phyloP scores from a whole-genome alignment of 306 rosid genomes.

The Acacia acuminata region DNA sequence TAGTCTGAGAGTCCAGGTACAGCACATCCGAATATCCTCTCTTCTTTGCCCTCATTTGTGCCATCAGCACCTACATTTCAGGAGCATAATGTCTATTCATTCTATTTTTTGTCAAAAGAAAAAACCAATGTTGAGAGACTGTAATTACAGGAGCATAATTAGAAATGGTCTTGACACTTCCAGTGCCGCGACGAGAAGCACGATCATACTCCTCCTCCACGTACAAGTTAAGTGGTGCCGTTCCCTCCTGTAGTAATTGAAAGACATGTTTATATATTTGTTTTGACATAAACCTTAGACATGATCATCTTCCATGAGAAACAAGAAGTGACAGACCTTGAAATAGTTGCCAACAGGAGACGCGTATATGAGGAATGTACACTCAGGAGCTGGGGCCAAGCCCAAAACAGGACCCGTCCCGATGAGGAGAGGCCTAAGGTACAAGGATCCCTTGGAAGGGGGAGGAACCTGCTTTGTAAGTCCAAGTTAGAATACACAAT shows the following conservation, averaged over 20 bases:
- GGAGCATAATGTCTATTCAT: too few relatives aligned
- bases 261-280: not conserved
- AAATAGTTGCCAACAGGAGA: constrained; percentile 94
- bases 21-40: constrained; percentile 87
- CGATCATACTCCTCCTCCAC: constrained; percentile 86
- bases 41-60: constrained; percentile 64
- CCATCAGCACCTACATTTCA: constrained; percentile 68
- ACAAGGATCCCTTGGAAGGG: constrained; percentile 74
- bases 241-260: constrained; percentile 60
- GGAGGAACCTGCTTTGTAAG: constrained; percentile 70
- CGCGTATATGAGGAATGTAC: constrained; percentile 71
- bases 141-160: constrained; percentile 80
- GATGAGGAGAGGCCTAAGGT: constrained; percentile 79
- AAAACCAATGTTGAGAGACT: not conserved
- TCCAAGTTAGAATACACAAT: not conserved
- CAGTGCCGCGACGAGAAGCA: constrained; percentile 79
- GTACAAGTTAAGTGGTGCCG: constrained; percentile 71
- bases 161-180: constrained; percentile 77
- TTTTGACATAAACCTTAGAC: not conserved
- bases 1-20: constrained; percentile 67
- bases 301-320: not conserved
- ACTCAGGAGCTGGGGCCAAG: constrained; percentile 78
- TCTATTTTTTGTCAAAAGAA: too few relatives aligned
- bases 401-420: constrained; percentile 90
- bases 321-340: constrained; percentile 46